Percentiles rank a stretch among this genome's conserved stretches.
Evolutionary conservation across 495 filamentous ascomycete genomes (phyloP).

Genomic region (Emericellopsis terricola): DNA sequence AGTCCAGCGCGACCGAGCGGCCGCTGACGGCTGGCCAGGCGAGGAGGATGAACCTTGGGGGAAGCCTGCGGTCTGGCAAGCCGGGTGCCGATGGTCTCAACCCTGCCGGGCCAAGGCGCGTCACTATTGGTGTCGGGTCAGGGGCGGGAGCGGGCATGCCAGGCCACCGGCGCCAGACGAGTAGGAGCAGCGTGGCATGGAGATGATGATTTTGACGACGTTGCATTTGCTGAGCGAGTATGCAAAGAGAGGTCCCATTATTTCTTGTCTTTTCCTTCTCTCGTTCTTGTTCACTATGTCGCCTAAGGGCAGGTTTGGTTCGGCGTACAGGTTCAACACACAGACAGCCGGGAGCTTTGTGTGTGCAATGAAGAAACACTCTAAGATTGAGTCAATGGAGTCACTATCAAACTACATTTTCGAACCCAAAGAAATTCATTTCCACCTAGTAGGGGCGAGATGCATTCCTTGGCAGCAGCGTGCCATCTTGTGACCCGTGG

Average conservation of each 20-base stretch:
- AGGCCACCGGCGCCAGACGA: constrained; percentile 4
- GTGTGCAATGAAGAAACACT: no score
- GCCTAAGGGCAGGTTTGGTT: no score
- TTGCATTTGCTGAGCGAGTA: background rate
- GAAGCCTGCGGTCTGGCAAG: constrained; percentile 11
- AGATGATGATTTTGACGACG: constrained; percentile 6
- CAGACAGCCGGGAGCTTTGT: no score
- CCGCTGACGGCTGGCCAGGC: constrained; percentile 23
- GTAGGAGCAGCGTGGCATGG: constrained; percentile 9
- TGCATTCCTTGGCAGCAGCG: no score
- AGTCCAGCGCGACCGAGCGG: constrained; percentile 3
- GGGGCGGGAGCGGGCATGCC: constrained; percentile 4
- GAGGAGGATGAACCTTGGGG: constrained; percentile 23
- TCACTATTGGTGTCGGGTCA: constrained; percentile 14
- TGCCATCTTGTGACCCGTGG: no score
- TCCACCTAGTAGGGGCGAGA: no score
- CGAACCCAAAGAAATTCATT: no score
- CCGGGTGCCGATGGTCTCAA: background rate
- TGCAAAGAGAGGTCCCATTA: background rate
- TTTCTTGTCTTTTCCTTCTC: background rate
- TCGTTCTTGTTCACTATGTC: background rate
- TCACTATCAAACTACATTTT: no score
- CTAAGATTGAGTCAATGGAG: no score
- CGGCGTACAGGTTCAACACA: no score
- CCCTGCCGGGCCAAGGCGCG: constrained; percentile 6